A percentile compares a stretch with the other conserved stretches of the same genome.
Conservation (phyloP, 139 green algal species). For the Micractinium sp. region DNA sequence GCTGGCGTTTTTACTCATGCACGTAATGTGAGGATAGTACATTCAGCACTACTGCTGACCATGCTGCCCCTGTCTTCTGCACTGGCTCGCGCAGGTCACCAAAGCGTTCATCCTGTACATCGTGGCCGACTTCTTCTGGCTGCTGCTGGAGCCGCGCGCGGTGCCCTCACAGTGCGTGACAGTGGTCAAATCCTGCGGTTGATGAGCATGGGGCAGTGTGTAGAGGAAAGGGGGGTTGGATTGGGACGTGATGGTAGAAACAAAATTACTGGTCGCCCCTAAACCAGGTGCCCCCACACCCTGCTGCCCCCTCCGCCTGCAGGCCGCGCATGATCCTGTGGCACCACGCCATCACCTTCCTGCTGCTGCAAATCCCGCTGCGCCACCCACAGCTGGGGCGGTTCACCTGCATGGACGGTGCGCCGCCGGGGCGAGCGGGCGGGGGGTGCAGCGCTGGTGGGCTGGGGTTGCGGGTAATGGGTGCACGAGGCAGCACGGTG, state of each 20-base stretch:
- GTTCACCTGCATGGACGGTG: conserved; percentile 28
- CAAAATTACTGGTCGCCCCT: too few relatives aligned
- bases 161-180: conserved; percentile 20
- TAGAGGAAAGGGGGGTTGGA: too few relatives aligned
- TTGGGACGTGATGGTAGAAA: too few relatives aligned
- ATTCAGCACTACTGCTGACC: too few relatives aligned
- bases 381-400: conserved; percentile 16
- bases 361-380: conserved; percentile 34
- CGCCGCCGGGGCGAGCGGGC: background rate
- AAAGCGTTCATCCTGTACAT: conserved; percentile 36
- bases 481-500: too few relatives aligned
- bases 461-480: too few relatives aligned
- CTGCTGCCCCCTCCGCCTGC: background rate
- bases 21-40: too few relatives aligned
- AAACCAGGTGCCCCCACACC: background rate
- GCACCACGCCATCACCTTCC: conserved; percentile 27
- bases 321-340: conserved; percentile 19
- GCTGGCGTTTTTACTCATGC: too few relatives aligned
- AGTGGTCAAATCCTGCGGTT: too few relatives aligned
- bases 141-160: conserved; percentile 16
- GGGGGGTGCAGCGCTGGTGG: background rate
- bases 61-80: background rate
- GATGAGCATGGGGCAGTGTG: too few relatives aligned
- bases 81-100: conserved; percentile 2
- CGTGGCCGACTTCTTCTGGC: conserved; percentile 9